Conservation (phyloP, 805 yeast species). For the Wickerhamiella parazyma region DNA sequence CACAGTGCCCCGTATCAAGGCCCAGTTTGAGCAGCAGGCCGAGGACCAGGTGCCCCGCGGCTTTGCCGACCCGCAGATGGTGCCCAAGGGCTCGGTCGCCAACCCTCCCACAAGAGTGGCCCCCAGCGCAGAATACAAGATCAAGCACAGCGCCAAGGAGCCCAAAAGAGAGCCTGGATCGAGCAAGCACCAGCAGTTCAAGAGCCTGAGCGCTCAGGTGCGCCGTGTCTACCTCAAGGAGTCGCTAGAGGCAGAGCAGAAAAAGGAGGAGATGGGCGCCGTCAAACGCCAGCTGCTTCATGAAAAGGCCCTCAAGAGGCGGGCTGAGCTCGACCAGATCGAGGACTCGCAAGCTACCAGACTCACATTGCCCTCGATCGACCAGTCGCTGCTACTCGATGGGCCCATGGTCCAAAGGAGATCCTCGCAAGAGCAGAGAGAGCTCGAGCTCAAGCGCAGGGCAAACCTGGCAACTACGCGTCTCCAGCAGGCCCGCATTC, state of each 20-base stretch:
- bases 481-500: conserved; percentile 37
- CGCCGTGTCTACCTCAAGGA: conserved; percentile 60
- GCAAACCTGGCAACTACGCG: conserved; percentile 51
- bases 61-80: conserved; percentile 47
- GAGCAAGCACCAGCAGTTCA: conserved; percentile 31
- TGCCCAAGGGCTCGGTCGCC: conserved; percentile 49
- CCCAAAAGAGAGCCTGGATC: conserved; percentile 27
- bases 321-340: conserved; percentile 23
- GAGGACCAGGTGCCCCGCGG: conserved; percentile 46
- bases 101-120: conserved; percentile 36
- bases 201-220: conserved; percentile 41
- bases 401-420: conserved; percentile 64
- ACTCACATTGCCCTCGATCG: conserved; percentile 71
- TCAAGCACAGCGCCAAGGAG: conserved; percentile 37
- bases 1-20: conserved; percentile 45
- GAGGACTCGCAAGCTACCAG: conserved; percentile 34
- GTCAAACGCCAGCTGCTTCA: conserved; percentile 27
- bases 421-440: conserved; percentile 52
- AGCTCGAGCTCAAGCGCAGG: conserved; percentile 44
- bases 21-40: conserved; percentile 23
- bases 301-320: conserved; percentile 24
- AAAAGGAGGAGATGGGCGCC: conserved; percentile 32
- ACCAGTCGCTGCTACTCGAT: conserved; percentile 35
- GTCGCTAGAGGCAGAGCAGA: conserved; percentile 43
- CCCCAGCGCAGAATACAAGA: conserved; percentile 43